phyloP scores from a whole-genome alignment of 305 asterid genomes.

The Fraxinus velutina region DNA sequence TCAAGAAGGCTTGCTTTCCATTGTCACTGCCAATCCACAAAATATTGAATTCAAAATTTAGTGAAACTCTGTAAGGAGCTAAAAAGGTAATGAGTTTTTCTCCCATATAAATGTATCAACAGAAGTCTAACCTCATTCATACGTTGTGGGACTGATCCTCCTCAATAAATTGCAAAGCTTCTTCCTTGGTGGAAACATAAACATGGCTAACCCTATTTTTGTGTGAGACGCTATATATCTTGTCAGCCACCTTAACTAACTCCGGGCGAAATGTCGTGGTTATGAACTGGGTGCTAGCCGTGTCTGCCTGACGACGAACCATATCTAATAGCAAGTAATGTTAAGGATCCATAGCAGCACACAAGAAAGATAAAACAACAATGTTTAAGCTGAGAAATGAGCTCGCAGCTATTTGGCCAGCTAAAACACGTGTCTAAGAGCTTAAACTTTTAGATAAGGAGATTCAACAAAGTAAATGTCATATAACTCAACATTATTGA shows the following conservation, averaged over 20 bases:
- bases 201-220: conserved; percentile 87
- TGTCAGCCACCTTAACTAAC: conserved; percentile 96
- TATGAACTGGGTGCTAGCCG: conserved; percentile 86
- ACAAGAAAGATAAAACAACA: conserved; percentile 6
- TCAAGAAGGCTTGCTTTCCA: conserved; percentile 4
- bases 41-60: background rate
- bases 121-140: conserved; percentile 52
- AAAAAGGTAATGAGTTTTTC: background rate
- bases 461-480: background rate
- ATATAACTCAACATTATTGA: background rate
- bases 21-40: conserved; percentile 29
- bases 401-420: background rate
- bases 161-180: conserved; percentile 80
- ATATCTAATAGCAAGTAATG: conserved; percentile 57
- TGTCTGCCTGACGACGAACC: conserved; percentile 94
- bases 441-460: background rate
- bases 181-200: conserved; percentile 62
- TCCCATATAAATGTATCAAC: background rate
- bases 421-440: background rate
- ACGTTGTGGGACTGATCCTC: conserved; percentile 81
- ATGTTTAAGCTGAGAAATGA: background rate
- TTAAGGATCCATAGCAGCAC: conserved; percentile 37
- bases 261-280: conserved; percentile 89
- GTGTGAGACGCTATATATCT: conserved; percentile 90
- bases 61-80: background rate